These are phyloP conservation scores for Salix purpurea DNA, from an alignment of 345 rosid species.

Conservation along the genomic window DNA sequence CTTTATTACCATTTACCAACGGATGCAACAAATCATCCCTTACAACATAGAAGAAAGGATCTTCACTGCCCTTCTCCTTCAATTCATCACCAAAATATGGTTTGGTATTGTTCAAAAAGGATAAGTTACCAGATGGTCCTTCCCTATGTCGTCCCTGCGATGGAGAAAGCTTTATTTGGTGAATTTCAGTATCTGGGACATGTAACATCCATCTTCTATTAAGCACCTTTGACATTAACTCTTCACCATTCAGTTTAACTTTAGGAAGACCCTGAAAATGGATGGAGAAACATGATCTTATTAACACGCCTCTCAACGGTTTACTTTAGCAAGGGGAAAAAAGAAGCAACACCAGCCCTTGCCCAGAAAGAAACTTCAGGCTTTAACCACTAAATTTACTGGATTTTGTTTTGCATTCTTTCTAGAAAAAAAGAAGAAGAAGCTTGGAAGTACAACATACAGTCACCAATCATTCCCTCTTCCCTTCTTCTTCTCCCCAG, in stretches of 20 bases:
- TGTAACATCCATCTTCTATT: slow-evolving; percentile 64
- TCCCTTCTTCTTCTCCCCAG: too few species aligned
- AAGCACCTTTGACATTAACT: slow-evolving; percentile 45
- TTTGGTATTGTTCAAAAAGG: slow-evolving; percentile 34
- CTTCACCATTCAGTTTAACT: slow-evolving; percentile 28
- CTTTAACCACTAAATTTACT: too few species aligned
- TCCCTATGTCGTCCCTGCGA: slow-evolving; percentile 16
- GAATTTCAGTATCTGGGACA: slow-evolving; percentile 56
- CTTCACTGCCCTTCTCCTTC: slow-evolving; percentile 17
- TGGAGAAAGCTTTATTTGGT: slow-evolving; percentile 43
- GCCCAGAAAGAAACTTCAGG: neutral
- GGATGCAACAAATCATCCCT: slow-evolving; percentile 95
- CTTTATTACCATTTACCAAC: slow-evolving; percentile 82
- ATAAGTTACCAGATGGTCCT: slow-evolving; percentile 18
- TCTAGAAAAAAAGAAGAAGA: too few species aligned
- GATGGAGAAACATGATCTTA: neutral
- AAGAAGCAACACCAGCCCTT: neutral
- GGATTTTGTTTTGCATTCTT: neutral
- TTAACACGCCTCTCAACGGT: neutral
- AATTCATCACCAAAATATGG: slow-evolving; percentile 43
- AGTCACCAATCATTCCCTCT: too few species aligned
- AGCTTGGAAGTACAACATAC: too few species aligned
- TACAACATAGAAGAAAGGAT: slow-evolving; percentile 55
- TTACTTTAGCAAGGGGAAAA: neutral
- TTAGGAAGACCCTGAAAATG: slow-evolving; percentile 31